Evolutionary conservation across 202 grass and related monocot genomes (phyloP), one percentile per base, ranked within the genome.

Genomic region (Panicum virgatum): DNA sequence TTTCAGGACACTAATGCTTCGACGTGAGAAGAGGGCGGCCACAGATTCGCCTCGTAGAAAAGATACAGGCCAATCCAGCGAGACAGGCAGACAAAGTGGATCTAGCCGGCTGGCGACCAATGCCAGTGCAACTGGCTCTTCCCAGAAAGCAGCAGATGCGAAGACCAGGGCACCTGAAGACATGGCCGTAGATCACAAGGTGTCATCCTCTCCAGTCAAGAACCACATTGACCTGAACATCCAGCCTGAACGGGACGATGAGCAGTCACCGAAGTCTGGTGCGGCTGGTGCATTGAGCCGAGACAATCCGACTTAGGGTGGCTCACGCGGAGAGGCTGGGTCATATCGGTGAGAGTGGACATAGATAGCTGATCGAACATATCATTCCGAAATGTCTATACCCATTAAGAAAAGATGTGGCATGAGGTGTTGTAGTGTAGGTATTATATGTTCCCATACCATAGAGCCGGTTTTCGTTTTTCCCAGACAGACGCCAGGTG

Each of bases 221-320:
- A 92, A 94, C 32, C 92, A 99, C 84, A 99, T 99, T 81, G 96
- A 99, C 86, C 85, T 99, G 53, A 99, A 99, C 75, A 96, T 89
- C 50, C 96, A 99, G 56, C 96, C 96, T 58, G 96, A 99, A 69
- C 87, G 93, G 71, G 96, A 99, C 29, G 96, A 99, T 23, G 96
- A 99, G 16, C 88, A 85, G 10, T 99, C 96, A 11, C 96, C 96
- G 9, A 99, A 94, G 79, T 81, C 89, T 16, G 86, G 88, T 37
- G 72, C 47, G 2, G 85, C 80, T 9, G 88, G 86, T 20, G 73
- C 74, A 52, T 26, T 51, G 27, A 86, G 69, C 39, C 63, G 62
- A 64, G 56, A 87, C 29, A 80, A 69, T 63, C 44, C 80, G 34
- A 70, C 75, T 30, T 90, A 90, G 73, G 15, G 3, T 19, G 58